Conservation (phyloP, 2,329 filamentous ascomycete genomes). For the Cytospora mali region DNA sequence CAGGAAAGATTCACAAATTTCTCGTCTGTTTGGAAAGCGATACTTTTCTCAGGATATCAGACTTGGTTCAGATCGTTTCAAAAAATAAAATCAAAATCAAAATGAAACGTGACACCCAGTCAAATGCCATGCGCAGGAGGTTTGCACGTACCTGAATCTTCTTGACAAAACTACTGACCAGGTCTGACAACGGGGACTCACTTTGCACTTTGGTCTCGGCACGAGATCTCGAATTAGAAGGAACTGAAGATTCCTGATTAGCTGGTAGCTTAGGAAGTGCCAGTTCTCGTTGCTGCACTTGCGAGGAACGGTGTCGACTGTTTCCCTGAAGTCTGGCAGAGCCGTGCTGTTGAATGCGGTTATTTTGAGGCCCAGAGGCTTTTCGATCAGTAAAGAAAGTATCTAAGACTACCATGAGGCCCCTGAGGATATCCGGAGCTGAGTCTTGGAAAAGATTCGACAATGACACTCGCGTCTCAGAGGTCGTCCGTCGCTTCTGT, state of each 20-base stretch:
- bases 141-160: neutral
- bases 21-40: neutral
- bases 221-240: neutral
- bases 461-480: neutral
- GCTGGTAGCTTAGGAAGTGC: neutral
- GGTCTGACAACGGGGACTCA: neutral
- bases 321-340: neutral
- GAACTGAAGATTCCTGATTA: neutral
- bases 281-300: neutral
- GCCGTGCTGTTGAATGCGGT: neutral
- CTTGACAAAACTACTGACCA: neutral
- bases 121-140: neutral
- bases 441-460: neutral
- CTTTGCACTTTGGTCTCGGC: neutral
- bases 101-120: neutral
- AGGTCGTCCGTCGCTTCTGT: neutral
- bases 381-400: neutral
- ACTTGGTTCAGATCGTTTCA: neutral
- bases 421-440: neutral
- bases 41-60: neutral
- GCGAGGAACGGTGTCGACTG: neutral
- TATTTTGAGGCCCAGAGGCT: neutral
- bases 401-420: neutral
- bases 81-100: neutral
- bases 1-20: neutral